Evolutionary conservation across 1,284 basidiomycete species (phyloP), one percentile per base, ranked within the genome.

Genomic region (Pseudozyma thailandica): DNA sequence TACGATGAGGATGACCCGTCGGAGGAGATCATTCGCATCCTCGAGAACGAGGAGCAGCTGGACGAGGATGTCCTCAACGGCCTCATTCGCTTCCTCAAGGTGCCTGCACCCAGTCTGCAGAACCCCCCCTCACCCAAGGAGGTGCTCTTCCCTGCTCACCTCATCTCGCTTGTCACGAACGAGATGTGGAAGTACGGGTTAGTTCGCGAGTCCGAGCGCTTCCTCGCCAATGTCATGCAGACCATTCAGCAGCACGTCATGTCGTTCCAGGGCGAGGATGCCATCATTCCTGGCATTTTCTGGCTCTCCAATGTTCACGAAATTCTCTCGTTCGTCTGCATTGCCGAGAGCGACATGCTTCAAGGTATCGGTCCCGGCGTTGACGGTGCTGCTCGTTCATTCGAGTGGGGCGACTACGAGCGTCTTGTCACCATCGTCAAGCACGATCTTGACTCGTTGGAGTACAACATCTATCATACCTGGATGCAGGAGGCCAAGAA

Each of bases 161-260:
- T 99, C 61, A 98, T 98, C 84, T 93, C 92, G 78, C 86, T 98
- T 48, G 91, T 97, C 62, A 96, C 94, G 20, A 99, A 98, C 84
- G 96, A 98, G 85, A 98, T 98, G 95, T 99, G 96, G 96, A 98
- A 98, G 85, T 93, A 97, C 79, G 94, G 94, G 26, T 89, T 99
- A 78, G 97, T 98, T 75, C 88, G 90, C 25, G 95, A 98, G 84
- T 96, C 93, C 84, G 96, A 98, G 84, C 88, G 94, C 35, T 98
- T 98, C 88, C 87, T 99, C 62, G 96, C 96, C 37, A 98, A 97
- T 80, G 92, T 98, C 57, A 98, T 98, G 95, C 94, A 98, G 84
- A 92, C 91, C 16, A 91, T 99, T 68, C 96, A 99, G 86, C 88
- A 91, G 37, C 93, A 98, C 85, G 94, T 98, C 71, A 98, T 98